Evolutionary conservation across 768 basidiomycete species (phyloP).

Genomic region (Lactarius pseudohatsudake): DNA sequence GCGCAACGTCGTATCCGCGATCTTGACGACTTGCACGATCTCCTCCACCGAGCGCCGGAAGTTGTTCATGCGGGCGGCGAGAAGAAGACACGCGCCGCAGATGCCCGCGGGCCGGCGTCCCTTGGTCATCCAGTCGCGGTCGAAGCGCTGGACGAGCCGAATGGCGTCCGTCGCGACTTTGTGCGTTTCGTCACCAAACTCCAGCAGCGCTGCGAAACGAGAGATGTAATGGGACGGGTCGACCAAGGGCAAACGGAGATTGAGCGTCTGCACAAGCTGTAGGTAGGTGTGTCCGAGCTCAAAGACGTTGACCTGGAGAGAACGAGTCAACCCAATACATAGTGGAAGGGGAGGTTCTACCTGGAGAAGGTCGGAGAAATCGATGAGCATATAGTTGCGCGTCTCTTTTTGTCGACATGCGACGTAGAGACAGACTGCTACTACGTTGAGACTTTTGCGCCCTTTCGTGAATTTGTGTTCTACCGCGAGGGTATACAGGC

Average conservation of each 20-base stretch:
- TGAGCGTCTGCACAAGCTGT: constrained; percentile 85
- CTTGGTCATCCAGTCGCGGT: constrained; percentile 95
- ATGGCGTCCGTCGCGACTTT: constrained; percentile 91
- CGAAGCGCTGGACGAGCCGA: constrained; percentile 90
- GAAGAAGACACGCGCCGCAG: constrained; percentile 91
- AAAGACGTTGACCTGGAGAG: constrained; percentile 87
- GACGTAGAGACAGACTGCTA: constrained; percentile 94
- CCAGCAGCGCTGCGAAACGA: constrained; percentile 90
- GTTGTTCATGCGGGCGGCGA: constrained; percentile 98
- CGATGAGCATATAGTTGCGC: constrained; percentile 94
- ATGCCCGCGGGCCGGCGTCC: constrained; percentile 96
- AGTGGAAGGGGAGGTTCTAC: constrained; percentile 40
- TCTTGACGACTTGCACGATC: constrained; percentile 98
- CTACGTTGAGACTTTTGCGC: constrained; percentile 86
- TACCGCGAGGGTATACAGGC: constrained; percentile 91
- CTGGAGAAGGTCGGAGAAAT: constrained; percentile 95
- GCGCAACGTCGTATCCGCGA: constrained; percentile 91
- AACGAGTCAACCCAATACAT: neutral
- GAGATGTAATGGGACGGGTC: constrained; percentile 97
- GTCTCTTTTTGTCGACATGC: constrained; percentile 92
- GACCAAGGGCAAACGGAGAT: constrained; percentile 81
- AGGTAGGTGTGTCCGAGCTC: constrained; percentile 96
- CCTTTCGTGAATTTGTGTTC: constrained; percentile 94
- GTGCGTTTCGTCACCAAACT: constrained; percentile 93
- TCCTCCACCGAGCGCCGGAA: constrained; percentile 91